Evolutionary conservation across 805 yeast genomes (phyloP), one percentile per base, ranked within the genome.

Genomic region (Isabelozyma heimii): DNA sequence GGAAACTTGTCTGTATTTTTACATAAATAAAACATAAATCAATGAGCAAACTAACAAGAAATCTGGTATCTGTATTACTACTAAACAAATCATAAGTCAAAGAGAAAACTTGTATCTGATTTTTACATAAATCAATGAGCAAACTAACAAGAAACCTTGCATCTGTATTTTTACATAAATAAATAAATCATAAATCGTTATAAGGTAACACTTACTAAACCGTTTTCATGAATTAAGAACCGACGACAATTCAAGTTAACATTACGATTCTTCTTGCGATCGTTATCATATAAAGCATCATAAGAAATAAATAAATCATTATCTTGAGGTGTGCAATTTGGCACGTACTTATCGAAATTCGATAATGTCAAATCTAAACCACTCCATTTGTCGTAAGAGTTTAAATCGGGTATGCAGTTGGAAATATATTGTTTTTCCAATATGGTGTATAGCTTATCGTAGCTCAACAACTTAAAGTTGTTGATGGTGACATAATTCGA

Each of bases 341-440:
- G 16, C 9, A 52, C 45, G 30, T 48, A 54, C 27, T 43, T 20
- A n/a, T 37, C 20, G 40, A 45, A 55, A 42, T 61, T 59, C 12
- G 66, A 55, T n/a, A 65, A 38, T 1, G 61, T 58, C 15, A 63
- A 39, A 24, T 46, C 44, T 20, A 37, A 46, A 1, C 62, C 63
- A 30, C 48, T 46, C 78, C 78, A 73, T 48, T 58, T 65, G 51
- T 72, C 77, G 51, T 46, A 72, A 9, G 75, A 66, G 52, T 70
- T 70, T 46, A 73, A 60, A 40, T 56, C 59, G 1, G 75, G 76
- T 10, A 72, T 54, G 52, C 77, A 72, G 48, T 65, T 65, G 37
- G 65, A 61, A 16, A 73, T 70, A 53, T 65, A 71, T 47, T 62
- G 66, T 53, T 69, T 67, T 46, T 73, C 78, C 33, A 59, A 43